Evolutionary conservation across 805 yeast genomes (phyloP).

Genomic region (Candida fluviatilis): DNA sequence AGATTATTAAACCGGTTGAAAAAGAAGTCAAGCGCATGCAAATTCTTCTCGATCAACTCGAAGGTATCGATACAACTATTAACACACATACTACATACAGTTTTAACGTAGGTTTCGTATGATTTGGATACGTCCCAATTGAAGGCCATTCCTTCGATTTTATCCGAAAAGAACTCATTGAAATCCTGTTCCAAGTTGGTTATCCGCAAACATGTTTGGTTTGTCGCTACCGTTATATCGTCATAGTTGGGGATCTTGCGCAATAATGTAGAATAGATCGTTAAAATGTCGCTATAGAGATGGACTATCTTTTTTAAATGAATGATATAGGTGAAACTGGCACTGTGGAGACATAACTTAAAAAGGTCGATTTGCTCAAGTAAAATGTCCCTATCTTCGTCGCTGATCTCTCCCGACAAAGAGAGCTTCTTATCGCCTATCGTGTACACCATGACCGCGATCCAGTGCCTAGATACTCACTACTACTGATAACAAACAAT

Average conservation of each 20-base stretch:
- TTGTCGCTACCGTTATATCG: conserved; percentile 33
- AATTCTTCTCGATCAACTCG: conserved; percentile 16
- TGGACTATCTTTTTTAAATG: conserved; percentile 31
- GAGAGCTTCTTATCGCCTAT: conserved; percentile 31
- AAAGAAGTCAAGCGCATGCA: conserved; percentile 35
- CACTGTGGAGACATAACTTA: conserved; percentile 29
- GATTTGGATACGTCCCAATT: conserved; percentile 13
- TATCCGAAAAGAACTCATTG: conserved; percentile 23
- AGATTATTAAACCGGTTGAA: conserved; percentile 35
- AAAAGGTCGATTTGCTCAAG: conserved; percentile 26
- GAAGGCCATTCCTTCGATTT: background rate
- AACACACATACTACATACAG: conserved; percentile 15
- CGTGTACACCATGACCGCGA: conserved; percentile 32
- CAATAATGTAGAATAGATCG: conserved; percentile 36
- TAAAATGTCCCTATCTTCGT: conserved; percentile 23
- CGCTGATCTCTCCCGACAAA: conserved; percentile 17
- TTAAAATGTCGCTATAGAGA: conserved; percentile 32
- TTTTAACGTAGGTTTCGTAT: conserved; percentile 22
- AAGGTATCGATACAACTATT: conserved; percentile 14
- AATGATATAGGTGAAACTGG: conserved; percentile 21
- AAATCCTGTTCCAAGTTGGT: conserved; percentile 28
- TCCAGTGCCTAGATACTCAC: no score
- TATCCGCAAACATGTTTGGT: conserved; percentile 15
- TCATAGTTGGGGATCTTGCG: conserved; percentile 38
- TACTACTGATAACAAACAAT: no score